A percentile compares a stretch with the other conserved stretches of the same genome.
Conservation (phyloP, 2,329 filamentous ascomycete genomes). For the Tolypocladium nubicola region DNA sequence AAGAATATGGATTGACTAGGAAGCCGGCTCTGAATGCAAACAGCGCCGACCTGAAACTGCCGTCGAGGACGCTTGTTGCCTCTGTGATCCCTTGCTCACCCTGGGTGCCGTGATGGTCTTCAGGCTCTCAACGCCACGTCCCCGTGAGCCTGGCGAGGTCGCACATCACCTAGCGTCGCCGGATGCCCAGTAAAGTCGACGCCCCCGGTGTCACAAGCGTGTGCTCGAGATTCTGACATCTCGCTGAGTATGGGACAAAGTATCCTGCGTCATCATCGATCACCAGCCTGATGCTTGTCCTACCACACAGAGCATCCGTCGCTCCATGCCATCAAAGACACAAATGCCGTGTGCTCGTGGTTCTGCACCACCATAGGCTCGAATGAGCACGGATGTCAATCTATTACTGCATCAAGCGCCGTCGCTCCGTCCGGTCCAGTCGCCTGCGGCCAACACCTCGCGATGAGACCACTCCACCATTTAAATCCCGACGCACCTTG, state of each 20-base stretch:
- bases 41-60: background rate
- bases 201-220: background rate
- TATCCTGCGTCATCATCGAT: background rate
- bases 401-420: background rate
- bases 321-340: too few relatives aligned
- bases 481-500: background rate
- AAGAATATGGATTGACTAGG: slow-evolving; percentile 38
- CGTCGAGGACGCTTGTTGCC: background rate
- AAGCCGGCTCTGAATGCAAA: background rate
- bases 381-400: too few relatives aligned
- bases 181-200: background rate
- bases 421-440: background rate
- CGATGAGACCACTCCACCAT: background rate
- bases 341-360: too few relatives aligned
- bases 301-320: background rate
- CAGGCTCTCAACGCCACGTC: too few relatives aligned
- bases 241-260: background rate
- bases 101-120: too few relatives aligned
- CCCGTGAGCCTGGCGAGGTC: background rate
- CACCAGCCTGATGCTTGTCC: background rate
- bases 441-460: background rate
- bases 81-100: background rate
- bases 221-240: background rate
- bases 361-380: too few relatives aligned
- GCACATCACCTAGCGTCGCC: background rate